Conservation (phyloP, 257 asterid genomes). For the Solanum chiquidenum region DNA sequence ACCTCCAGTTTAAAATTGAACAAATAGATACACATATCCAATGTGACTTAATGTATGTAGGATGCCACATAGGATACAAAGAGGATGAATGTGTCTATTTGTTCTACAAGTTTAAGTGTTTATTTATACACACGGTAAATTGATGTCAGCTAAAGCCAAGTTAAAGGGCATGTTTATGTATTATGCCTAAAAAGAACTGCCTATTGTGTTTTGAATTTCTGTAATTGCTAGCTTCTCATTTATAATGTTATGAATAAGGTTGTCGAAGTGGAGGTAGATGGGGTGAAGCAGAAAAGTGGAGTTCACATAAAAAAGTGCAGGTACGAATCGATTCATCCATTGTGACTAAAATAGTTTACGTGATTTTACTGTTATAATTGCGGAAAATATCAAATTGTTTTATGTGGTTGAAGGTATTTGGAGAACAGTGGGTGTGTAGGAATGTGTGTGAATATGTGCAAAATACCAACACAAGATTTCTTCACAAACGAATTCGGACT, state of each 20-base stretch:
- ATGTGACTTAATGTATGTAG: too few species aligned
- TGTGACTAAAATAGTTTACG: background rate
- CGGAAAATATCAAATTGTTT: background rate
- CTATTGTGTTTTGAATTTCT: background rate
- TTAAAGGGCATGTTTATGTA: background rate
- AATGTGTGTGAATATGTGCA: constrained; percentile 92
- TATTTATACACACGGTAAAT: too few species aligned
- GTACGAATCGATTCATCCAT: constrained; percentile 5
- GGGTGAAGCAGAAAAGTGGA: constrained; percentile 87
- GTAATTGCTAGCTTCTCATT: background rate
- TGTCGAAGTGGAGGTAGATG: constrained; percentile 70
- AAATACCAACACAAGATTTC: constrained; percentile 93
- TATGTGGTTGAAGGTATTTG: constrained; percentile 43
- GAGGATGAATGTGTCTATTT: too few species aligned
- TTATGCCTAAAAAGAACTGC: too few species aligned
- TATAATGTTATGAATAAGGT: constrained; percentile 43
- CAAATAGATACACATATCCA: too few species aligned
- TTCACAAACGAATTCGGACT: constrained; percentile 97
- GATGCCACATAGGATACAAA: background rate
- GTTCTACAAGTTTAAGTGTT: too few species aligned
- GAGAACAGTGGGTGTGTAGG: constrained; percentile 97
- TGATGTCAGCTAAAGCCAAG: too few species aligned
- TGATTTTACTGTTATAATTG: background rate
- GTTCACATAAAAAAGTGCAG: constrained; percentile 94
- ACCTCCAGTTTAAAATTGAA: background rate